Evolutionary conservation across 441 rosid species (phyloP), one percentile per base, ranked within the genome.

Genomic region (Arabidopsis lyrata): DNA sequence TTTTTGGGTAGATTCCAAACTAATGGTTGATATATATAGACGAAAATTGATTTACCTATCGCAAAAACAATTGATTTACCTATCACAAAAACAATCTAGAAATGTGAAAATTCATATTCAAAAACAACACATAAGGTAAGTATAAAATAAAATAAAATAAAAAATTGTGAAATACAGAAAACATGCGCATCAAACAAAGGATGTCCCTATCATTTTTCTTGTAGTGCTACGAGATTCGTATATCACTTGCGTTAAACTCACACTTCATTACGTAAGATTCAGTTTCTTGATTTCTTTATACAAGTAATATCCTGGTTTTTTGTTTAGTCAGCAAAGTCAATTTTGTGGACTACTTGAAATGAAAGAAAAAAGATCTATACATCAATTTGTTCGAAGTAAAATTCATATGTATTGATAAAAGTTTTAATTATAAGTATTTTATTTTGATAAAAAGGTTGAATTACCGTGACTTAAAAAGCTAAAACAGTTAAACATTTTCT

Each of bases 171-270:
- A 70, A 64, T 77, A 60, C 80, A 77, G 69, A 73, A 77, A 72
- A 77, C 80, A 77, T 72, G 66, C 66, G 77, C 80, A 72, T 56
- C 58, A 77, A 70, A 70, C 76, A 77, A 70, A 64, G 80, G 76
- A 70, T 70, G 71, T 24, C 66, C 29, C 61, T 76, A 48, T 77
- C 76, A 56, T 34, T 72, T 72, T 72, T 59, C 64, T 52, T 41
- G 58, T 71, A 64, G 45, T 66, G 73, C 22, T 11, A 65, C 57
- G 13, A 49, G 68, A 70, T 77, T 66, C 44, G 58, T 52, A 66
- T 53, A 77, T 66, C 64, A 55, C 24, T 50, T 77, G 77, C 73
- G 39, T 72, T 53, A 53, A 77, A 59, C 24, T 44, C 73, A 77
- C 77, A 49, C 69, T 71, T 66, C 50, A 15, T 42, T 72, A 72